Base-by-base conservation (phyloP, 2,329 filamentous ascomycete genomes). In the Aspergillus jensenii region DNA sequence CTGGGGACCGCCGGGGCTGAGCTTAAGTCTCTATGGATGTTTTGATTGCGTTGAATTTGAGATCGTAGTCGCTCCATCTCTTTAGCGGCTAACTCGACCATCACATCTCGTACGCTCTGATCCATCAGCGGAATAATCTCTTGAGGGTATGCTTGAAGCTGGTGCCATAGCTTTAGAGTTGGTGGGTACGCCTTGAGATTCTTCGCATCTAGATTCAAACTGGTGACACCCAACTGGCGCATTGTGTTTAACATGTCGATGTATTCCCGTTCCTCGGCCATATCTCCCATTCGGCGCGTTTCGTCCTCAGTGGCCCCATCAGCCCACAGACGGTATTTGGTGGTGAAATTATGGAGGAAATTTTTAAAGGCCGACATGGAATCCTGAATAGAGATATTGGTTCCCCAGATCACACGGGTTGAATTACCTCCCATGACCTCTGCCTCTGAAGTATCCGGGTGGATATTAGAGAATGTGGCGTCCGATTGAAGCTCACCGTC, bases 51-150 rank as follows among this genome's bases (percentile, higher is more conserved):
- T 50, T 75, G 74, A 47, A 75, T 79, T 54, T 81, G 81, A 62
- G 78, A 85, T 72, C 88, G 84, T 70, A 89, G 82, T 59, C 86
- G 86, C 35, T 88, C 81, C 82, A 90, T 90, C 68, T 96, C 89
- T 59, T 88, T 87, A 61, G 90, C 86, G 0, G 93, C 92, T 50
- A 98, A 79, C 70, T 96, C 93, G 23, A 95, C 85, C 88, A 98
- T 96, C 54, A 91, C 82, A 76, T 99, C 93, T 71, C 96, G 96
- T 51, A 97, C 86, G 6, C 88, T 87, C 74, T 96, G 91, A 82
- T 99, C 96, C 89, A 99, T 96, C 47, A 98, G 83, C 3, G 93
- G 93, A 45, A 99, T 90, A 53, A 99, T 93, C 82, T 99, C 95
- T 70, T 95, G 92, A 0, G 95, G 95, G 70, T 97, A 99, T 14